Conservation (phyloP, 257 asterid genomes). For the Primulina tabacum region DNA sequence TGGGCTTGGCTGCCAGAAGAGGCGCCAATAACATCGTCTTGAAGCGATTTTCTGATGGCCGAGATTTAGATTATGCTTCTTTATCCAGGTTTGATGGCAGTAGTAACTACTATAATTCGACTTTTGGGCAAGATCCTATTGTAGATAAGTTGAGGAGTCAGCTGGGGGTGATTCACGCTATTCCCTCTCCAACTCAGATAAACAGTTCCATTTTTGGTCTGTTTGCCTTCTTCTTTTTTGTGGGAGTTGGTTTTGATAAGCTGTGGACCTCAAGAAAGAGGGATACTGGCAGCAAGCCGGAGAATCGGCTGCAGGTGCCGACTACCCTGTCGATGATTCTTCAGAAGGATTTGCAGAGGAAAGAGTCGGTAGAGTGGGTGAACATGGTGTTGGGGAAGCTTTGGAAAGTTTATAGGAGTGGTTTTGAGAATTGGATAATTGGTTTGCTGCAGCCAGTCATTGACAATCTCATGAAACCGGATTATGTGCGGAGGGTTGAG, state of each 20-base stretch:
- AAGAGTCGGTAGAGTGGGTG: constrained; percentile 90
- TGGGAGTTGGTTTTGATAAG: constrained; percentile 91
- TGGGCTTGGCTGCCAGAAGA: neutral
- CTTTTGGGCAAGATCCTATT: constrained; percentile 77
- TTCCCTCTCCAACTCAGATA: constrained; percentile 72
- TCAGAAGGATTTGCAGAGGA: constrained; percentile 83
- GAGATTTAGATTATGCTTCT: constrained; percentile 30
- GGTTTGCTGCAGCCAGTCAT: constrained; percentile 86
- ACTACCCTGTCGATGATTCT: constrained; percentile 51
- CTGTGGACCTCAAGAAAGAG: constrained; percentile 71
- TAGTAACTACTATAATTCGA: constrained; percentile 49
- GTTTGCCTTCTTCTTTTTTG: constrained; percentile 79
- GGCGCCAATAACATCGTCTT: constrained; percentile 28
- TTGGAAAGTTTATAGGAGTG: constrained; percentile 78
- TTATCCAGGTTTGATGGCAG: constrained; percentile 27
- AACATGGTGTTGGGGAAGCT: constrained; percentile 87
- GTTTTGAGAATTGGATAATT: constrained; percentile 77
- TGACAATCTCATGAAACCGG: constrained; percentile 78
- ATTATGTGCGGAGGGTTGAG: constrained; percentile 79
- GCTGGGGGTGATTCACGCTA: constrained; percentile 86
- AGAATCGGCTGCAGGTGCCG: constrained; percentile 61
- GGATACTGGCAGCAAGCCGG: constrained; percentile 31
- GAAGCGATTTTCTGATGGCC: constrained; percentile 60
- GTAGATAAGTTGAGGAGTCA: constrained; percentile 92
- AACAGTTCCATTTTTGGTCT: constrained; percentile 61